phyloP scores from a whole-genome alignment of 306 rosid genomes.

The Quercus mongolica region DNA sequence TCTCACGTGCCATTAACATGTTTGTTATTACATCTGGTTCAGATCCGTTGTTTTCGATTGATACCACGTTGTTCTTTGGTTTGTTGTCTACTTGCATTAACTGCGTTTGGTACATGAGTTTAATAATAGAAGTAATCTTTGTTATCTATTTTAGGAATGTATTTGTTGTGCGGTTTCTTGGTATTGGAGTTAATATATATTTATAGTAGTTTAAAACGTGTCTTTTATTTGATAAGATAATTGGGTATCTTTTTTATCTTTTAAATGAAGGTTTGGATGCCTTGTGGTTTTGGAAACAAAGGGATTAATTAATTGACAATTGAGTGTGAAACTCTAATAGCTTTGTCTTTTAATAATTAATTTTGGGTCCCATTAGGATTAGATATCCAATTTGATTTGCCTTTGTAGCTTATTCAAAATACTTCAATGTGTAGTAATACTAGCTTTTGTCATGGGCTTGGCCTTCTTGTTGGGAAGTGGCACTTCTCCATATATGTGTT shows the following conservation, averaged over 20 bases:
- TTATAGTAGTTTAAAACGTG: neutral
- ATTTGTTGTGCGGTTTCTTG: neutral
- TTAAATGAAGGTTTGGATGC: neutral
- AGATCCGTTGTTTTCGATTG: conserved; percentile 16
- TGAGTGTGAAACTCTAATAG: neutral
- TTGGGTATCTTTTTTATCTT: neutral
- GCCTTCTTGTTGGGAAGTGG: neutral
- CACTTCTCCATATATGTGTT: neutral
- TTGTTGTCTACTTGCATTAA: neutral
- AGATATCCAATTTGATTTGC: neutral
- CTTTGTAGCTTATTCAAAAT: neutral
- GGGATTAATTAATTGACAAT: neutral
- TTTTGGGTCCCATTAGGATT: neutral
- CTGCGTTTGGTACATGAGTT: neutral
- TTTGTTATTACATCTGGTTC: neutral
- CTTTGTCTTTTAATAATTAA: neutral
- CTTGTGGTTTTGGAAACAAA: neutral
- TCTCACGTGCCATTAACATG: conserved; percentile 8
- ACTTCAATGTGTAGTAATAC: neutral
- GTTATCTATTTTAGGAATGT: conserved; percentile 16
- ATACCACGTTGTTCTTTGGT: conserved; percentile 23
- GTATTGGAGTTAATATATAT: neutral
- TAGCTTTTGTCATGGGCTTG: neutral
- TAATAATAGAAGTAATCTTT: conserved; percentile 7
- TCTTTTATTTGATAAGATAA: neutral